Evolutionary conservation across 345 rosid species (phyloP).

Genomic region (Rhodamnia argentea): DNA sequence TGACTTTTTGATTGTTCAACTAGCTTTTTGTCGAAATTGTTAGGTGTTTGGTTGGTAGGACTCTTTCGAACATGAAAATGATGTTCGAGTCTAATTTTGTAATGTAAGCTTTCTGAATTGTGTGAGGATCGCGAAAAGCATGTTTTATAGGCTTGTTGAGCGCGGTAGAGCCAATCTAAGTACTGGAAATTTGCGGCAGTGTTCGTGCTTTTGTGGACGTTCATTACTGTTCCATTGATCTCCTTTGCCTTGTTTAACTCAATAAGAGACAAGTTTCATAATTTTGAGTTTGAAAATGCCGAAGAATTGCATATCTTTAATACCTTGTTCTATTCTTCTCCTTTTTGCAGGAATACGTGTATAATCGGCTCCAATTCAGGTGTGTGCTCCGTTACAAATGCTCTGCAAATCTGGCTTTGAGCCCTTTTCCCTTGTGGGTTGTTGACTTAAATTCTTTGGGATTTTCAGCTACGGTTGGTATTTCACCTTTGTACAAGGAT

Average conservation of each 20-base stretch:
- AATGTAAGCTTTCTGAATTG: neutral
- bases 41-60: neutral
- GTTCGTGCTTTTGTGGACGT: neutral
- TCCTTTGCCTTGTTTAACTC: neutral
- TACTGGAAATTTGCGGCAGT: neutral
- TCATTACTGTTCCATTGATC: slow-evolving; percentile 1
- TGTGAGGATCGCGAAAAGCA: neutral
- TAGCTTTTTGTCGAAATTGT: neutral
- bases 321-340: neutral
- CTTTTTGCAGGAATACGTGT: slow-evolving; percentile 74
- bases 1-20: neutral
- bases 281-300: neutral
- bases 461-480: slow-evolving; percentile 94
- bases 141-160: neutral
- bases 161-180: neutral
- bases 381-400: neutral
- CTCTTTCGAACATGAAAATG: neutral
- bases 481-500: slow-evolving; percentile 96
- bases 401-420: neutral
- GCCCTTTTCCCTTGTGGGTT: neutral
- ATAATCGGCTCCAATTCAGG: slow-evolving; percentile 92
- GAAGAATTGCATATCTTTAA: neutral
- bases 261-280: neutral
- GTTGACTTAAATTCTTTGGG: neutral
- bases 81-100: neutral